Conservation (phyloP, 2,329 filamentous ascomycete species). For the Pseudogymnoascus sp. region DNA sequence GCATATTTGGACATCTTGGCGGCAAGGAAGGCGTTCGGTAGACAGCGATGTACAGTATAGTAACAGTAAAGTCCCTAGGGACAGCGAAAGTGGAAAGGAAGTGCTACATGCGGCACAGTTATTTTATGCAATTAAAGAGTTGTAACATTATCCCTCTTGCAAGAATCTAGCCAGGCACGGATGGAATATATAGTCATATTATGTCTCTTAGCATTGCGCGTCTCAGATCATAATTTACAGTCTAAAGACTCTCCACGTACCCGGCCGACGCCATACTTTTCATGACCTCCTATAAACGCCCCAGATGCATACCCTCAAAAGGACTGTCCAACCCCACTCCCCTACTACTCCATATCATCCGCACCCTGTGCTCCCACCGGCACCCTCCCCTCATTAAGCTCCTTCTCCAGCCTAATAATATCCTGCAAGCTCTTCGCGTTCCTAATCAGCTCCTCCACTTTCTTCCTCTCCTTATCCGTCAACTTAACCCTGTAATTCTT, state of each 20-base stretch:
- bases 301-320: background rate
- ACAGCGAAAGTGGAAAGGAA: background rate
- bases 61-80: background rate
- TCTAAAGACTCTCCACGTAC: background rate
- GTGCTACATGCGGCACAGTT: background rate
- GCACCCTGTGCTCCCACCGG: slow-evolving; percentile 56
- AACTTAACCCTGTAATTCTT: slow-evolving; percentile 74
- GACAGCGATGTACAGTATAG: slow-evolving; percentile 7
- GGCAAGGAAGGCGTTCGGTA: slow-evolving; percentile 7
- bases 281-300: slow-evolving; percentile 4
- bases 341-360: slow-evolving; percentile 54
- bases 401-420: slow-evolving; percentile 84
- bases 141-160: background rate
- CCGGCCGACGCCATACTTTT: slow-evolving; percentile 7
- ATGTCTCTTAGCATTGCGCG: slow-evolving; percentile 3
- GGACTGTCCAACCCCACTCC: background rate
- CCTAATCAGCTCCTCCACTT: slow-evolving; percentile 77
- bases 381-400: slow-evolving; percentile 79
- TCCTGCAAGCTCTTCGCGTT: slow-evolving; percentile 85
- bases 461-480: slow-evolving; percentile 80
- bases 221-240: slow-evolving; percentile 8
- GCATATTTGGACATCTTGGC: slow-evolving; percentile 5
- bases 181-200: slow-evolving; percentile 2
- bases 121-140: slow-evolving; percentile 5
- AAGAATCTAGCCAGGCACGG: background rate